A percentile compares a stretch with the other conserved stretches of the same genome.
phyloP scores from a whole-genome alignment of 768 basidiomycete species.

The Amanita rimosa region DNA sequence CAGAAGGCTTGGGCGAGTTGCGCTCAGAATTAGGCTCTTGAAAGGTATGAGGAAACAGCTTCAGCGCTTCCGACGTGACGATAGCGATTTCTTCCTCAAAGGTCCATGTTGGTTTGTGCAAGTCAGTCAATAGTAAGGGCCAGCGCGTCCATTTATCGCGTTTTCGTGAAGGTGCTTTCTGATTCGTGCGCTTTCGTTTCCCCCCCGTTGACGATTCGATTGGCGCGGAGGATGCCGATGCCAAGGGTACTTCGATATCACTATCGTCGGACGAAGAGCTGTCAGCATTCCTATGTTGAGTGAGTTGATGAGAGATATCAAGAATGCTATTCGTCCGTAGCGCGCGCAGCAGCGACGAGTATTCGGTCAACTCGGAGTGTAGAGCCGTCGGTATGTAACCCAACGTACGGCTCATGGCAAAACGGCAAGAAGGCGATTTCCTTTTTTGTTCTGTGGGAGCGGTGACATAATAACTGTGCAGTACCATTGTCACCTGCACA shows the following conservation, averaged over 20 bases:
- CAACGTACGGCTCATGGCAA: conserved; percentile 13
- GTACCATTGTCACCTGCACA: conserved; percentile 9
- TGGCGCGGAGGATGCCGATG: background rate
- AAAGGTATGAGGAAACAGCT: conserved; percentile 9
- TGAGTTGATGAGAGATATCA: conserved; percentile 45
- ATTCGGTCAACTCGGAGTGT: conserved; percentile 57
- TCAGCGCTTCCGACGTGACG: conserved; percentile 29
- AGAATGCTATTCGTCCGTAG: conserved; percentile 46
- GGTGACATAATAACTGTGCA: conserved; percentile 34
- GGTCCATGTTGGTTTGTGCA: conserved; percentile 57
- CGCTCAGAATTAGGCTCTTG: background rate
- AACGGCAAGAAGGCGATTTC: background rate
- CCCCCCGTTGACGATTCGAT: conserved; percentile 2
- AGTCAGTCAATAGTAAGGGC: conserved; percentile 56
- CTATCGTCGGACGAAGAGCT: conserved; percentile 15
- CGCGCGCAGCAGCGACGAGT: conserved; percentile 52
- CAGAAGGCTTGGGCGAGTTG: background rate
- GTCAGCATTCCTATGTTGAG: background rate
- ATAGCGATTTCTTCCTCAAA: conserved; percentile 57
- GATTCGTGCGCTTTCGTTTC: conserved; percentile 14
- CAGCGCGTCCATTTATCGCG: conserved; percentile 63
- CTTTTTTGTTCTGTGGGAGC: conserved; percentile 15
- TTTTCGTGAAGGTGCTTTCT: conserved; percentile 11
- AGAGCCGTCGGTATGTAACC: conserved; percentile 38
- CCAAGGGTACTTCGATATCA: conserved; percentile 7